These are phyloP conservation scores for Hyphopichia pseudoburtonii DNA, from an alignment of 1,139 yeast genomes.

Conservation along the genomic window DNA sequence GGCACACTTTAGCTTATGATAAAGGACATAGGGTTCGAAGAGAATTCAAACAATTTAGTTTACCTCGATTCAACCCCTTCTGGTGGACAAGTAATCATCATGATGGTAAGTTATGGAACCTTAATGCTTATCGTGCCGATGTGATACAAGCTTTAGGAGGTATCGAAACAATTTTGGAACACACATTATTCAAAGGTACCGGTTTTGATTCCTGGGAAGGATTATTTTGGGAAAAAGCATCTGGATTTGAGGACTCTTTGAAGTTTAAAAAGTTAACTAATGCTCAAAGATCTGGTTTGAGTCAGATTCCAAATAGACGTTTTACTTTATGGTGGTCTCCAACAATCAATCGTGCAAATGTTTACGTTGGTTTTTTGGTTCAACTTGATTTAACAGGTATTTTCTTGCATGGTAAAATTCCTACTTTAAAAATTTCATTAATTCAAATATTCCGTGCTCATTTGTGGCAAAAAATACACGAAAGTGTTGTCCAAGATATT, in stretches of 20 bases:
- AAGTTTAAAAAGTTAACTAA: conserved; percentile 92
- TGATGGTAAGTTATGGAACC: conserved; percentile 95
- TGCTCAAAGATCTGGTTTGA: conserved; percentile 95
- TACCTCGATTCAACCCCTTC: conserved; percentile 78
- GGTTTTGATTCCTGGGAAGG: conserved; percentile 99
- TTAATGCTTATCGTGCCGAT: conserved; percentile 90
- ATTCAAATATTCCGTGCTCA: conserved; percentile 98
- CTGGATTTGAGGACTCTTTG: conserved; percentile 95
- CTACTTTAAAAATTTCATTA: conserved; percentile 90
- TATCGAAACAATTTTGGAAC: conserved; percentile 92
- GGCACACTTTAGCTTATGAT: conserved; percentile 93
- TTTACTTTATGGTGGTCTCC: conserved; percentile 99
- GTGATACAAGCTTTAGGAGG: conserved; percentile 98
- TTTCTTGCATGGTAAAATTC: conserved; percentile 95
- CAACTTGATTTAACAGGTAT: conserved; percentile 97
- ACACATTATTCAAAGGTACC: conserved; percentile 92
- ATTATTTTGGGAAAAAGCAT: conserved; percentile 94
- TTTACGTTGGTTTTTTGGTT: conserved; percentile 94
- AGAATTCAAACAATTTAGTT: conserved; percentile 71
- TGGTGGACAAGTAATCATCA: conserved; percentile 97
- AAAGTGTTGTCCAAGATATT: conserved; percentile 87
- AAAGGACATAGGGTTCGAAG: conserved; percentile 88
- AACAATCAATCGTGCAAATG: conserved; percentile 96
- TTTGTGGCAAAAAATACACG: conserved; percentile 98
- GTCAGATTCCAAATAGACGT: conserved; percentile 96